Evolutionary conservation across 164 flowering plant species (phyloP).

Genomic region (Magnolia sinica): DNA sequence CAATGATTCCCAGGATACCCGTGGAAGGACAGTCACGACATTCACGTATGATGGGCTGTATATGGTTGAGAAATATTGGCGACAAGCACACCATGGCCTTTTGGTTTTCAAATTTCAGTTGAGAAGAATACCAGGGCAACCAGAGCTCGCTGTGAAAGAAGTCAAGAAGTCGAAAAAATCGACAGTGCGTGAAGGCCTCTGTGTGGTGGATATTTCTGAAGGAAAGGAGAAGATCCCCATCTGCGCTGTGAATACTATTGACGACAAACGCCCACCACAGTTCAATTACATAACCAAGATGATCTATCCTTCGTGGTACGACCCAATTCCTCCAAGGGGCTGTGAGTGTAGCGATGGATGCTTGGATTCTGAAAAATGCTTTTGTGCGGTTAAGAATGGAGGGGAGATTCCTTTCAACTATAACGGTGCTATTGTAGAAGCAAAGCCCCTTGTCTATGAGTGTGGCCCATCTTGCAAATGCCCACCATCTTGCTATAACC

Average conservation of each 20-base stretch:
- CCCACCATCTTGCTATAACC: conserved; percentile 70
- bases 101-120: conserved; percentile 56
- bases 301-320: conserved; percentile 63
- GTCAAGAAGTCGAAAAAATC: conserved; percentile 46
- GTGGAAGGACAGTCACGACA: conserved; percentile 26
- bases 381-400: conserved; percentile 70
- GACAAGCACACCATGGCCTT: conserved; percentile 54
- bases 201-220: conserved; percentile 53
- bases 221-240: conserved; percentile 64
- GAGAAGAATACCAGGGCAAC: conserved; percentile 73
- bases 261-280: conserved; percentile 52
- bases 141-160: conserved; percentile 61
- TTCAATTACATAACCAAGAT: conserved; percentile 54
- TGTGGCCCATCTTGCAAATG: conserved; percentile 88
- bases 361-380: conserved; percentile 51
- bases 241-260: conserved; percentile 62
- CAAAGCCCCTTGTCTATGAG: conserved; percentile 71
- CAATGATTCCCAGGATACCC: conserved; percentile 31
- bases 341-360: conserved; percentile 67
- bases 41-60: conserved; percentile 80
- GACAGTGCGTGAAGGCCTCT: conserved; percentile 46
- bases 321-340: conserved; percentile 47
- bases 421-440: conserved; percentile 75
- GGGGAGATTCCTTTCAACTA: conserved; percentile 75
- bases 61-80: conserved; percentile 51